Evolutionary conservation across 2,329 filamentous ascomycete genomes (phyloP), one percentile per base, ranked within the genome.

Genomic region (Neonectria ditissima): DNA sequence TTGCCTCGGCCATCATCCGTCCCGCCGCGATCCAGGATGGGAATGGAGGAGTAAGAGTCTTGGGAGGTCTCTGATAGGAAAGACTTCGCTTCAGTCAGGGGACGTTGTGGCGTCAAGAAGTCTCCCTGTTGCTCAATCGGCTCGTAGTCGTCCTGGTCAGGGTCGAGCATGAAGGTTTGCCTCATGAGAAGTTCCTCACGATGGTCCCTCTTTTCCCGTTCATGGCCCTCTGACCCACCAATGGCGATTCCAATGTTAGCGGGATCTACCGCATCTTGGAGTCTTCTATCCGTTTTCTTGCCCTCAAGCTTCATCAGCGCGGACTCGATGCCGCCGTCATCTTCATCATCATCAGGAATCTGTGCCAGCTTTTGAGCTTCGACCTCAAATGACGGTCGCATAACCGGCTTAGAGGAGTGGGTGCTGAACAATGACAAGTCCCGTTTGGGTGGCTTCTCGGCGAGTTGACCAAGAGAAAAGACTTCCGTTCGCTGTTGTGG

Each of bases 281-380:
- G 66, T 70, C 78, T 87, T 69, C 85, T 89, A 74, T 91, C 86
- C 0, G 65, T 59, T 70, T 91, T 96, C 69, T 89, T 95, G 10
- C 96, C 96, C 80, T 99, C 96, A 0, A 99, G 84, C 74, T 98
- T 99, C 71, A 94, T 80, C 54, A 99, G 78, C 0, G 96, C 93
- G n/a, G 94, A 94, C 75, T 98, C 96, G 26, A 98, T 90, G 13
- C 95, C 95, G 7, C 93, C 93, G 74, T 90, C 86, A 16, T 82
- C 60, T 8, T 62, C 76, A 39, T 97, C 93, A 72, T 97, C 93
- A 74, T 97, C 94, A 0, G 95, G 93, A 26, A 98, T 92, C 59
- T 92, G 90, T 2, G 94, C 93, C 57, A 99, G 87, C 71, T 92
- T 92, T 63, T 94, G 90, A 1, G 97, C 93, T 72, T 97, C 94